These are phyloP conservation scores for Penicillium ochrochloron DNA, from an alignment of 495 filamentous ascomycete species.

Conservation along the genomic window DNA sequence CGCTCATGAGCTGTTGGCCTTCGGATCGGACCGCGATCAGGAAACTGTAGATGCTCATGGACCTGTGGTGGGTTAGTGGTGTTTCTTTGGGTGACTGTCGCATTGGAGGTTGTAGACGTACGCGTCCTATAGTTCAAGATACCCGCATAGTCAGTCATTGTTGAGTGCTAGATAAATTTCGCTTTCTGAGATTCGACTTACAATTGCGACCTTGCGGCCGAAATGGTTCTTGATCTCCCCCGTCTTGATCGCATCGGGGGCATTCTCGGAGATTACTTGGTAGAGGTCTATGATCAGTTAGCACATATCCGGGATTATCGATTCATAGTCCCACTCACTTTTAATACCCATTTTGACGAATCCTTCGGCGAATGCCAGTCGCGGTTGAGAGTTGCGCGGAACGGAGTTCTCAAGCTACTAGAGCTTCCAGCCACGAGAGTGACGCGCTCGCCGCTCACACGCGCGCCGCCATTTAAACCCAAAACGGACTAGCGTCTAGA, in stretches of 20 bases:
- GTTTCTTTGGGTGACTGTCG: background rate
- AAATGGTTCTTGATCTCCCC: slow-evolving; percentile 99
- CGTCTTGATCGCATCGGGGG: slow-evolving; percentile 89
- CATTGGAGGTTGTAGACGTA: slow-evolving; percentile 50
- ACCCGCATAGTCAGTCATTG: slow-evolving; percentile 24
- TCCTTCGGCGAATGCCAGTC: slow-evolving; percentile 7
- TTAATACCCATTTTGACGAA: slow-evolving; percentile 84
- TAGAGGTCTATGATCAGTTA: slow-evolving; percentile 63
- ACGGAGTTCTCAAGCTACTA: slow-evolving; percentile 11
- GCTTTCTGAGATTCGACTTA: slow-evolving; percentile 50
- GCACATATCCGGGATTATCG: background rate
- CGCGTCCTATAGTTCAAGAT: slow-evolving; percentile 69
- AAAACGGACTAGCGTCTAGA: slow-evolving; percentile 28
- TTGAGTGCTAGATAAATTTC: background rate
- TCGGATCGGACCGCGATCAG: slow-evolving; percentile 95
- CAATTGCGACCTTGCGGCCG: slow-evolving; percentile 94
- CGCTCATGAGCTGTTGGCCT: slow-evolving; percentile 92
- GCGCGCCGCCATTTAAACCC: slow-evolving; percentile 39
- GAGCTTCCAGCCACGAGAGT: slow-evolving; percentile 24
- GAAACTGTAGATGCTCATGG: slow-evolving; percentile 99
- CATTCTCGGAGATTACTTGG: slow-evolving; percentile 87
- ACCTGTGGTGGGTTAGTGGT: slow-evolving; percentile 58
- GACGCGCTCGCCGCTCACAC: slow-evolving; percentile 34
- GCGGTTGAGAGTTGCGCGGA: slow-evolving; percentile 1
- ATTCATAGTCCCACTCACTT: slow-evolving; percentile 44